Conservation (phyloP, 1,284 basidiomycete species). For the Cutaneotrichosporon dermatis region DNA sequence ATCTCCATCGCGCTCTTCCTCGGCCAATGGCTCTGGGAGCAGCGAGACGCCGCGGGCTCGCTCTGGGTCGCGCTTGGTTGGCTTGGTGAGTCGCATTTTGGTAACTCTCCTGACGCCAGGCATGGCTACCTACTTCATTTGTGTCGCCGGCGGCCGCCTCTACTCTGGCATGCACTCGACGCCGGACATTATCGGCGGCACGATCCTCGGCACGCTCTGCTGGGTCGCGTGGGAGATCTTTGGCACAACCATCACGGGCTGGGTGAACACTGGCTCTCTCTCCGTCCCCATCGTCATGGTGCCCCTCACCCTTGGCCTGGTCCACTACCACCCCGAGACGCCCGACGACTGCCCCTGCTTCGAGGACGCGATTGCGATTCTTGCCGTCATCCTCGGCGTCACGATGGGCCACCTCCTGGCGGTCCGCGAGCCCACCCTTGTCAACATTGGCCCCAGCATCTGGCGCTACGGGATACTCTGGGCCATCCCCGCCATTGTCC, state of each 20-base stretch:
- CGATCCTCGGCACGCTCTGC: constrained; percentile 61
- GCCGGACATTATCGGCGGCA: constrained; percentile 67
- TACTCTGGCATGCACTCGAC: constrained; percentile 88
- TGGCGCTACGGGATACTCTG: constrained; percentile 6
- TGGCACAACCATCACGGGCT: constrained; percentile 43
- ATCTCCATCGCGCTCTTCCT: constrained; percentile 81
- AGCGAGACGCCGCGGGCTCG: constrained; percentile 19
- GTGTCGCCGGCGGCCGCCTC: constrained; percentile 80
- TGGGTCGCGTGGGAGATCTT: constrained; percentile 58
- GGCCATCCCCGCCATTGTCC: constrained; percentile 48
- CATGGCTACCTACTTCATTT: constrained; percentile 63
- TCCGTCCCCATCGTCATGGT: constrained; percentile 64
- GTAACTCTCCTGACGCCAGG: constrained; percentile 27
- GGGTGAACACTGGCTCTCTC: constrained; percentile 56
- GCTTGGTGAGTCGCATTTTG: constrained; percentile 22
- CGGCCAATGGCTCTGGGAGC: constrained; percentile 33
- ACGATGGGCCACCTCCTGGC: constrained; percentile 63
- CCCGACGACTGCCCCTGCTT: constrained; percentile 97
- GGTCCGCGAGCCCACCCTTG: constrained; percentile 6
- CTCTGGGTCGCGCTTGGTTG: constrained; percentile 19
- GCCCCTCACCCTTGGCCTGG: constrained; percentile 63
- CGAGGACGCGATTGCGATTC: constrained; percentile 91
- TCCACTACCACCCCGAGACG: constrained; percentile 85
- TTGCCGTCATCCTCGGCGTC: constrained; percentile 77
- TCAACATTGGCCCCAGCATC: constrained; percentile 1